A percentile compares a stretch with the other conserved stretches of the same genome.
Evolutionary conservation across 1,284 basidiomycete species (phyloP).

Genomic region (Leccinum cinnamomeum): DNA sequence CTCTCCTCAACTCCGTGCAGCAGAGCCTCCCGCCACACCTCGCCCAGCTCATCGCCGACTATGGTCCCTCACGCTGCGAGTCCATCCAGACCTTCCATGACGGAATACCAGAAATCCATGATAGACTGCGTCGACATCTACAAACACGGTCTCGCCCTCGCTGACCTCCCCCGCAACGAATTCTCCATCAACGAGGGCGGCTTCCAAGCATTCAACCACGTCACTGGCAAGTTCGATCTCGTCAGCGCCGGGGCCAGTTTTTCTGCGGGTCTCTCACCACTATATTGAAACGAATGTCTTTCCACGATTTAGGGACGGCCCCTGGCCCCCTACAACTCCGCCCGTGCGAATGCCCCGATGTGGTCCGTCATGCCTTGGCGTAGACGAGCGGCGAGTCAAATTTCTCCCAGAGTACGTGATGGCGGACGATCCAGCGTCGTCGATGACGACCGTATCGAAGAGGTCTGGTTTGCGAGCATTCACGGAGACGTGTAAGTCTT

Average conservation of each 20-base stretch:
- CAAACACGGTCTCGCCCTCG: too few species aligned
- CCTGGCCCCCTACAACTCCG: slow-evolving; percentile 10
- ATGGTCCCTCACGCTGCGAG: too few species aligned
- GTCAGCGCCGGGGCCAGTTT: slow-evolving; percentile 24
- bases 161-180: too few species aligned
- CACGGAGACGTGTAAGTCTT: slow-evolving; percentile 37
- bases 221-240: too few species aligned
- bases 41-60: slow-evolving; percentile 39
- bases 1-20: slow-evolving; percentile 40
- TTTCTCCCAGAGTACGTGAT: slow-evolving; percentile 40
- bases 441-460: slow-evolving; percentile 29
- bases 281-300: not conserved
- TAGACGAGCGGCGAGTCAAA: slow-evolving; percentile 43
- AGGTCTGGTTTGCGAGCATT: slow-evolving; percentile 38
- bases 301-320: slow-evolving; percentile 29
- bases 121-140: too few species aligned
- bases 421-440: slow-evolving; percentile 22
- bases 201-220: too few species aligned
- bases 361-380: slow-evolving; percentile 33
- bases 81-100: too few species aligned
- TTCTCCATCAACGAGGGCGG: too few species aligned
- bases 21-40: slow-evolving; percentile 48
- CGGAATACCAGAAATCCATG: too few species aligned
- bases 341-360: too few species aligned
- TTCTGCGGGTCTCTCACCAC: not conserved